phyloP scores from a whole-genome alignment of 1,284 basidiomycete genomes.

The Microbotryomycetes sp. region DNA sequence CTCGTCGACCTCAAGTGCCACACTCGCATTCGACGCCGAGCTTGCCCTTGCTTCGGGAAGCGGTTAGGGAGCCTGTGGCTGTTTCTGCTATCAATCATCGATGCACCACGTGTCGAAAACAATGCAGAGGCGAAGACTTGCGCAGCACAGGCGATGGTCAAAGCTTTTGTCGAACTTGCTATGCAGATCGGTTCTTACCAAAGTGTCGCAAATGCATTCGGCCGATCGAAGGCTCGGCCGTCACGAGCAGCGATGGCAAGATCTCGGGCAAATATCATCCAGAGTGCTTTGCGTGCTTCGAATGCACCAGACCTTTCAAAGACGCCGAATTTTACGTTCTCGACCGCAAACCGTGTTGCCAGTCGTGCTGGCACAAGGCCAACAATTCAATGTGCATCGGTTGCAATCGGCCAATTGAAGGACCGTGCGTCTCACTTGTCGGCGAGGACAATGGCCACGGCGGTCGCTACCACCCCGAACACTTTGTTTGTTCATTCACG shows the following conservation, averaged over 20 bases:
- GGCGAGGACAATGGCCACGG: conserved; percentile 32
- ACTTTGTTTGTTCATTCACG: conserved; percentile 33
- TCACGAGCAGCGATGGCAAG: conserved; percentile 36
- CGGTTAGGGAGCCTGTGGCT: no score
- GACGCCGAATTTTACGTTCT: conserved; percentile 37
- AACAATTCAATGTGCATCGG: conserved; percentile 34
- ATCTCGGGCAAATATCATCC: conserved; percentile 37
- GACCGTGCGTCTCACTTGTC: conserved; percentile 35
- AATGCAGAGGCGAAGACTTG: not conserved
- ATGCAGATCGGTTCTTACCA: conserved; percentile 36
- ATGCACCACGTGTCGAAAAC: conserved; percentile 12
- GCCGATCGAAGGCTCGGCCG: conserved; percentile 36
- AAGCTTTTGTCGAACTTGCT: conserved; percentile 34
- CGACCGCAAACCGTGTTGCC: conserved; percentile 35
- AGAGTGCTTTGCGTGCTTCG: conserved; percentile 34
- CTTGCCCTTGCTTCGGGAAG: no score
- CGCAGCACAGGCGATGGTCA: conserved; percentile 13
- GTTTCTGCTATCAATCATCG: not conserved
- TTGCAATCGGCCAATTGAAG: conserved; percentile 36
- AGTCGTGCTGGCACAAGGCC: conserved; percentile 34
- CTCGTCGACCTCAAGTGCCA: conserved; percentile 1
- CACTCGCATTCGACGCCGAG: conserved; percentile 12
- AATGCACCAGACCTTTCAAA: conserved; percentile 32
- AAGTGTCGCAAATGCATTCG: conserved; percentile 36
- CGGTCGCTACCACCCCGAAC: conserved; percentile 34